Evolutionary conservation across 352 stramenopile genomes (phyloP), one percentile per base, ranked within the genome.

Genomic region (Phytophthora tubulina): DNA sequence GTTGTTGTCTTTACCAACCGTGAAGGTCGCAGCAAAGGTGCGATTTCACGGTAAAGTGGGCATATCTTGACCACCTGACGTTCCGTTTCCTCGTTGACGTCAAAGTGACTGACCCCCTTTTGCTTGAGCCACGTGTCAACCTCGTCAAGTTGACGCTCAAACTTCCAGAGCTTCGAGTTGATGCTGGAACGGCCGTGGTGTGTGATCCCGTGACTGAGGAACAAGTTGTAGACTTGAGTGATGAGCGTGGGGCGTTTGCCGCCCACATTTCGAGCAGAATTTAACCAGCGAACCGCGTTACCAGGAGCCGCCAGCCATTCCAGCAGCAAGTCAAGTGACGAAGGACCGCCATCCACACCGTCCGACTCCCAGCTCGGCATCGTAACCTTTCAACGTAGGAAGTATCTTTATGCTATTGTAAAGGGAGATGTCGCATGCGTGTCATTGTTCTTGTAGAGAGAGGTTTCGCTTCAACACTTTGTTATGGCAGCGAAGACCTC

Each of bases 311-410:
- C 36, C 35, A 61, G 38, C 52, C 52, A 59, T 32, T 58, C 30
- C 21, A 81, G 32, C 32, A 81, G 27, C 30, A 73, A 33, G 36
- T 73, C 58, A 33, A 77, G 46, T 14, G 63, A 73, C 13, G 65
- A 63, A 13, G 49, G 49, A 2, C 51, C 65, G 3, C 52, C 69
- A n/a, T 46, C 31, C 4, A 49, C 45, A 9, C 49, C 55, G 54
- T 79, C 72, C 13, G 36, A 46, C 36, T 73, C 57, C 72, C 67
- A 79, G 21, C 35, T 39, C 42, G 11, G 0, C 9, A 4, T 69
- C 33, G 14, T 13, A 41, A 70, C 57, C 8, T 2, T 68, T 55
- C 50, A 17, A 21, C 21, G 21, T 46, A n/a, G 21, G 3, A 46
- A 11, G 31, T 32, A 72, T 68, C 42, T 55, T 46, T 6, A 4